Evolutionary conservation across 257 asterid genomes (phyloP).

Genomic region (Solanum bukasovii): DNA sequence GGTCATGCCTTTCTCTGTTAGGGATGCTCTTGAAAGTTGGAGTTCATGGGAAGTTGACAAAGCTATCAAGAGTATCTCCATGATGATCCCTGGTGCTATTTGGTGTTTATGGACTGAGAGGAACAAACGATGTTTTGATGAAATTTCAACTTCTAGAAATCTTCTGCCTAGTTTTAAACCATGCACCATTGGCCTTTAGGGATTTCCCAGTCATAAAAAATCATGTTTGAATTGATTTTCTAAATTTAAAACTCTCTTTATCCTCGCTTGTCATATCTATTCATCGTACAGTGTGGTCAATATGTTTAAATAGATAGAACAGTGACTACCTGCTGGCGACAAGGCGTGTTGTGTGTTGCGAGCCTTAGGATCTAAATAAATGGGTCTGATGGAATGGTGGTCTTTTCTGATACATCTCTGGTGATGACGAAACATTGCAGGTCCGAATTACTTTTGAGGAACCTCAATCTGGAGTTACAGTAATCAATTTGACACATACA

Average conservation of each 20-base stretch:
- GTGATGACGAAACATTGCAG: conserved; percentile 23
- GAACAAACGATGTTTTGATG: not conserved
- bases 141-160: not conserved
- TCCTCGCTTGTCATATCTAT: not conserved
- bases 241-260: not conserved
- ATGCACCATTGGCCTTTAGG: not conserved
- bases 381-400: not conserved
- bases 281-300: not conserved
- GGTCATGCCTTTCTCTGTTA: not conserved
- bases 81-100: not conserved
- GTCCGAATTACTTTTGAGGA: conserved; percentile 76
- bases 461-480: conserved; percentile 77
- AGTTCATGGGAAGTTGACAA: not conserved
- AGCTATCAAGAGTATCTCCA: not conserved
- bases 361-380: not conserved
- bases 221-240: not conserved
- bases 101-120: not conserved
- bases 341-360: not conserved
- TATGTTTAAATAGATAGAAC: not conserved
- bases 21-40: not conserved
- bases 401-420: not conserved
- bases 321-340: not conserved
- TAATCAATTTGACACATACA: conserved; percentile 61
- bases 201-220: not conserved
- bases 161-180: not conserved